Base-by-base conservation (phyloP, 140 eudicot genomes). In the Senecio squalidus region DNA sequence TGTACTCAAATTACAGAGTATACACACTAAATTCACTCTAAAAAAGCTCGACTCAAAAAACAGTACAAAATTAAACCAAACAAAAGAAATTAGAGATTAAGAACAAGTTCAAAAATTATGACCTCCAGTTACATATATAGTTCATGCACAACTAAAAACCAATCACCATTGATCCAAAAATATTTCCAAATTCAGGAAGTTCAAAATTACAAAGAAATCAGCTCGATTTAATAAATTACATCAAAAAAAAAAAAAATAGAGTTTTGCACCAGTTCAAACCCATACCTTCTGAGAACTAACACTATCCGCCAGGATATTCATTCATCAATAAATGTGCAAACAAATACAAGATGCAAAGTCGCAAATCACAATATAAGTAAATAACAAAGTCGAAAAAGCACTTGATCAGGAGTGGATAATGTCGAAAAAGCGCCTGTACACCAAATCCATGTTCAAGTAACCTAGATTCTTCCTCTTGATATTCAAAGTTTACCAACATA, bases 361-460 rank as follows among this genome's bases (percentile, higher is more conserved):
- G 33, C 71, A 46, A 17, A 36, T 49, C 59, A 51, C 60, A 58
- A 28, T 25, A 27, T 48, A 59, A 33, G 26, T 34, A 31, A 51
- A 64, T 25, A 45, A 15, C 5, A 16, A 41, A 41, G 31, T 4
- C 6, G 9, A 13, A 68, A 10, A 58, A 47, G 23, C 65, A 57
- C 56, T 24, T n/a, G 5, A 38, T 55, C 67, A 68, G 39, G 36
- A 53, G 44, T 34, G 61, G 51, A 50, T 53, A 39, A 18, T 66
- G 59, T 45, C 30, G 51, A 52, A 62, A 71, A 61, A 10, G 36
- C 71, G 31, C 71, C 71, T 71, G 76, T 71, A 71, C 76, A 71
- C 76, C 70, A 62, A 71, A 57, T 57, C 73, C 66, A 22, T 15
- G 58, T 46, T 66, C 66, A 68, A 44, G 40, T 58, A 56, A 58